Percentiles rank a stretch among this genome's conserved stretches.
Evolutionary conservation across 768 basidiomycete genomes (phyloP).

Genomic region (Suillus lakei): DNA sequence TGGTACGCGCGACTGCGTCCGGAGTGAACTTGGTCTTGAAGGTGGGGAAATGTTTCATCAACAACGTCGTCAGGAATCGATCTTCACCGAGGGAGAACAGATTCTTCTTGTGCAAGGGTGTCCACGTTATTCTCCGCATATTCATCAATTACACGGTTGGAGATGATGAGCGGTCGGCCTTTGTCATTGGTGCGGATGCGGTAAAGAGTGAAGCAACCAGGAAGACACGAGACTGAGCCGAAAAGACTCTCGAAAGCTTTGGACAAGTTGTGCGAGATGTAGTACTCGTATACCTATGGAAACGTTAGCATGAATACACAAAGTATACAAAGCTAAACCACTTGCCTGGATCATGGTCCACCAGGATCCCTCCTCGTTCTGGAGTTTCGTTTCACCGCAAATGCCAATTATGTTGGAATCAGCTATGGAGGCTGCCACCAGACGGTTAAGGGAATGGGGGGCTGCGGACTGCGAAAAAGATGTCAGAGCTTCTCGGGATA

Average conservation of each 20-base stretch:
- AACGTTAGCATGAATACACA: slow-evolving; percentile 14
- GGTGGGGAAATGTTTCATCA: slow-evolving; percentile 72
- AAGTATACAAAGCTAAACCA: background rate
- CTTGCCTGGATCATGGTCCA: slow-evolving; percentile 79
- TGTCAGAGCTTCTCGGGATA: slow-evolving; percentile 17
- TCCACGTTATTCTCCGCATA: slow-evolving; percentile 70
- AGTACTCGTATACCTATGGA: slow-evolving; percentile 66
- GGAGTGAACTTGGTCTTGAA: slow-evolving; percentile 74
- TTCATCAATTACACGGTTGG: slow-evolving; percentile 71
- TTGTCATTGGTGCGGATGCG: slow-evolving; percentile 75
- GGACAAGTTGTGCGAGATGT: slow-evolving; percentile 67
- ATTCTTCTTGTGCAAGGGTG: slow-evolving; percentile 75
- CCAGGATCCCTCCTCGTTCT: slow-evolving; percentile 71
- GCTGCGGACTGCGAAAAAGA: slow-evolving; percentile 51
- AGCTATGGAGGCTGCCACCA: slow-evolving; percentile 64
- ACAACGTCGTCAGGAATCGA: slow-evolving; percentile 69
- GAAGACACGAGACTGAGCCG: slow-evolving; percentile 74
- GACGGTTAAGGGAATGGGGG: slow-evolving; percentile 68
- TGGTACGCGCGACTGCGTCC: slow-evolving; percentile 64
- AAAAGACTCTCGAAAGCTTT: slow-evolving; percentile 74
- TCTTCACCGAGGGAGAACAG: slow-evolving; percentile 72
- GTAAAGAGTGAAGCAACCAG: slow-evolving; percentile 75
- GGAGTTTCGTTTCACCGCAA: slow-evolving; percentile 71
- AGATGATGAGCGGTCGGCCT: slow-evolving; percentile 73
- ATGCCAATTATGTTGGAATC: slow-evolving; percentile 69